Base-by-base conservation (phyloP, 345 rosid species). In the Fremontodendron californicum region DNA sequence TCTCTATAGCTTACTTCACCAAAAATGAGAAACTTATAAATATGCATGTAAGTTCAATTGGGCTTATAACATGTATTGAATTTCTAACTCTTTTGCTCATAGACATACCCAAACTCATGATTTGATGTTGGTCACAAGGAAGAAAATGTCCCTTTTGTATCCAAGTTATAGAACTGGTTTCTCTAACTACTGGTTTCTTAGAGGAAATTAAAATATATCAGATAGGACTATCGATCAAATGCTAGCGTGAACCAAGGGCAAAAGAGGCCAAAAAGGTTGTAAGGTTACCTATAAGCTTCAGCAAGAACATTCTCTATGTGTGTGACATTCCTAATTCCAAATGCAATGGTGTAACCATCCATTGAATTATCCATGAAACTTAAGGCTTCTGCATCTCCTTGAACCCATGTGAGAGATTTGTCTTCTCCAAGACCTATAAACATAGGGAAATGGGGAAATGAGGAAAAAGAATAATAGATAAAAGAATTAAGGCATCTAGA, bases 331-430 rank as follows among this genome's bases (percentile, higher is more conserved):
- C 99, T 89, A 51, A 94, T 94, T 64, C 99, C 99, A 86, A 94
- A 94, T 71, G 99, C 99, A 80, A 95, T 88, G 43, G 98, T 91
- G 86, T 91, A 95, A 61, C 96, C 93, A 85, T 95, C 98, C 99
- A 95, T 88, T 52, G 93, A 87, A 78, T 85, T 79, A 74, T 92
- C 89, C 68, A 77, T 84, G 66, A 95, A 95, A 80, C 82, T 86
- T 87, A 94, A 81, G 72, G 90, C 91, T 86, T 93, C 98, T 62
- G 97, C 99, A 84, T 93, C 90, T 77, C 99, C 99, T 81, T 89
- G 90, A 64, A 89, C 92, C 98, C 98, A 94, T 71, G 81, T 75
- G 29, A 94, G 93, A 51, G 95, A 85, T 77, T 93, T 87, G 77
- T 84, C 86, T 60, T 86, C 86, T 72, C 83, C 81, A 69, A 86